Evolutionary conservation across 192 early-diverging fungal genomes (phyloP), one percentile per base, ranked within the genome.

Genomic region (Backusella macrospora): DNA sequence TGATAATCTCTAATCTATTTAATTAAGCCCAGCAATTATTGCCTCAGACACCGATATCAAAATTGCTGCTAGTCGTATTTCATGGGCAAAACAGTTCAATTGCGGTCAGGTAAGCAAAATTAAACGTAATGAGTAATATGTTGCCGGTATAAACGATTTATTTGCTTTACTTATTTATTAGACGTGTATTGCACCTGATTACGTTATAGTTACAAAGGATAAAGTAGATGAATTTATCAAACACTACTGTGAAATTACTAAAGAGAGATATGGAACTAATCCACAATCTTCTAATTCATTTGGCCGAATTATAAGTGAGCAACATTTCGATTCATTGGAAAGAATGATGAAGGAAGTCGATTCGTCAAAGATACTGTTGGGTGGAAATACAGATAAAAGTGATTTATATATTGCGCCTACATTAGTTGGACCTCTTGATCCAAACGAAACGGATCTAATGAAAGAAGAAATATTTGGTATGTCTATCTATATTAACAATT

Each of bases 391-490:
- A 5, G 89, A 94, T 66, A 81, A 84, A 42, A 65, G 74, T 12
- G 89, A 91, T 47, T 80, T 83, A 15, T 99, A 85, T 81, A 86
- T 99, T 46, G 88, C 89, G 13, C 94, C 93, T 1, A 95, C 93
- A 10, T 75, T 98, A 21, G 74, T 99, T 18, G 79, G 89, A 14
- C 87, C 91, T n/a, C 93, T 97, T 23, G 77, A 71, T 8, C 47
- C 75, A 4, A 74, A 85, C 7, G 83, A 83, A 69, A 84, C 87
- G 43, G 68, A 76, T 4, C 76, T 92, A 68, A 95, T 97, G 96
- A 62, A 84, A n/a, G 89, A 90, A n/a, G 97, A 99, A 81, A 77
- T 99, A 42, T 98, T 99, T 86, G 97, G 52, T 55, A 55, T 34
- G 29, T 34, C 29, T 34, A 34, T 34, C 29, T 34, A 34, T 34